Percentiles rank a stretch among this genome's conserved stretches.
These are phyloP conservation scores for Aureobasidium sp. DNA, from an alignment of 2,329 filamentous ascomycete genomes.

Conservation along the genomic window DNA sequence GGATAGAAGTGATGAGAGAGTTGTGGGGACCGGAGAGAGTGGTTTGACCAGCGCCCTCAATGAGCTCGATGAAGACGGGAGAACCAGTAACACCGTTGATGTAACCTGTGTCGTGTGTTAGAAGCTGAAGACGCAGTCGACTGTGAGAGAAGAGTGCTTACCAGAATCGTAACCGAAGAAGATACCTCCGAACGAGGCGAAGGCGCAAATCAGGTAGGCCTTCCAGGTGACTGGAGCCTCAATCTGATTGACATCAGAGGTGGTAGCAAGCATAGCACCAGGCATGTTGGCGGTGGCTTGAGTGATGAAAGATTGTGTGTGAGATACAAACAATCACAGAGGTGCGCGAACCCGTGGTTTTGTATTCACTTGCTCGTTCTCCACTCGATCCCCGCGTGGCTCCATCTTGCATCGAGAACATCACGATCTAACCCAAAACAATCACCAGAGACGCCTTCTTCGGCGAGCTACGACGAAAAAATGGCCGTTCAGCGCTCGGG, in stretches of 20 bases:
- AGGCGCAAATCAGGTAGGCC: slow-evolving; percentile 33
- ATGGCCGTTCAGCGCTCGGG: slow-evolving; percentile 10
- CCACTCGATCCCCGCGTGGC: slow-evolving; percentile 5
- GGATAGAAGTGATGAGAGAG: slow-evolving; percentile 64
- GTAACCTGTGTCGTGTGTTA: slow-evolving; percentile 37
- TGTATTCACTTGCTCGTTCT: not conserved
- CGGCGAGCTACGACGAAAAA: slow-evolving; percentile 7
- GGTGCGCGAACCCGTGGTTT: not conserved
- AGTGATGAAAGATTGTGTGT: not conserved
- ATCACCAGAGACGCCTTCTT: not conserved
- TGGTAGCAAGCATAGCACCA: slow-evolving; percentile 26
- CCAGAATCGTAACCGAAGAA: slow-evolving; percentile 72
- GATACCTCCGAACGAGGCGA: slow-evolving; percentile 47
- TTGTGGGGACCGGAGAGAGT: slow-evolving; percentile 27
- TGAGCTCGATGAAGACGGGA: slow-evolving; percentile 43
- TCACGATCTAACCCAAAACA: slow-evolving; percentile 1
- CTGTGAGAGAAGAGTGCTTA: not conserved
- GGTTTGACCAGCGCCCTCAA: slow-evolving; percentile 35
- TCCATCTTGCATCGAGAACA: slow-evolving; percentile 1
- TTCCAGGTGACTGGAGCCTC: slow-evolving; percentile 41
- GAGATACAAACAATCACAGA: not conserved
- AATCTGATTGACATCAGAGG: slow-evolving; percentile 44
- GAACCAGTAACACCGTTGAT: slow-evolving; percentile 46
- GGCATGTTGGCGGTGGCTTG: slow-evolving; percentile 10
- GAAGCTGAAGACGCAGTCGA: not conserved